A percentile compares a stretch with the other conserved stretches of the same genome.
Evolutionary conservation across 78 protist species (phyloP).

Genomic region (Dictyostelium discoideum): dicty_2.7 NC_007090.3:2879001-2879500

Average conservation of each 20-base stretch:
- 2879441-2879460: background rate
- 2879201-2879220: slow-evolving; percentile 49
- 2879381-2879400: background rate
- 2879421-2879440: slow-evolving; percentile 7
- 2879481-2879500: slow-evolving; percentile 1
- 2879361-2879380: background rate
- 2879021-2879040: background rate
- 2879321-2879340: background rate
- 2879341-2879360: background rate
- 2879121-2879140: slow-evolving; percentile 66
- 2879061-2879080: slow-evolving; percentile 67
- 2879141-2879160: slow-evolving; percentile 70
- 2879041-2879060: slow-evolving; percentile 15
- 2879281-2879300: slow-evolving; percentile 11
- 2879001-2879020: background rate
- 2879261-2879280: background rate
- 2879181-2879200: slow-evolving; percentile 79
- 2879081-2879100: slow-evolving; percentile 47
- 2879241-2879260: background rate
- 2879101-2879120: slow-evolving; percentile 78
- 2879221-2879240: background rate
- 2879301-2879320: background rate
- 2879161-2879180: slow-evolving; percentile 70
- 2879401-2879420: background rate
- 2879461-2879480: background rate